Evolutionary conservation across 306 rosid species (phyloP).

Genomic region (Glycyrrhiza uralensis): DNA sequence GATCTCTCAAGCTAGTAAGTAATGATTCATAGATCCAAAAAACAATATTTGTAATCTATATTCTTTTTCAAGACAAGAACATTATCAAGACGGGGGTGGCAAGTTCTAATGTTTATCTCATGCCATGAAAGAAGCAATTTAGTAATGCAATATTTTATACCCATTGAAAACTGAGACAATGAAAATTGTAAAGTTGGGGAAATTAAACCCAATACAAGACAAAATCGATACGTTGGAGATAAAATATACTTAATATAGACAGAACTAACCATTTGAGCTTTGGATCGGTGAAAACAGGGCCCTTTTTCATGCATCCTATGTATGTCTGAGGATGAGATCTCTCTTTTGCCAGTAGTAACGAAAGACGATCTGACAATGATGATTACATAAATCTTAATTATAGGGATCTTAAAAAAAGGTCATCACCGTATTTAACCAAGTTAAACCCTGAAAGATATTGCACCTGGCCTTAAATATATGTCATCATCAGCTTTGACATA

Average conservation of each 20-base stretch:
- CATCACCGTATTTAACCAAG: neutral
- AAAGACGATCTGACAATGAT: slow-evolving; percentile 77
- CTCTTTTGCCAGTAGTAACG: slow-evolving; percentile 73
- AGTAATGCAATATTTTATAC: neutral
- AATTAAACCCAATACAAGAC: neutral
- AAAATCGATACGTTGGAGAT: neutral
- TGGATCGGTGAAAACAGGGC: slow-evolving; percentile 93
- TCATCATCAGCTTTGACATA: slow-evolving; percentile 98
- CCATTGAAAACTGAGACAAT: neutral
- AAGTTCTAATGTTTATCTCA: neutral
- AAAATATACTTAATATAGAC: slow-evolving; percentile 3
- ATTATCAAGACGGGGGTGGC: neutral
- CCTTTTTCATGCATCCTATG: slow-evolving; percentile 98
- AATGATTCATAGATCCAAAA: neutral
- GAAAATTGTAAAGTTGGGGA: neutral
- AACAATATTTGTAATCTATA: neutral
- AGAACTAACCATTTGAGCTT: slow-evolving; percentile 86
- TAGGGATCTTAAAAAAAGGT: neutral
- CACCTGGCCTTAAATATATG: slow-evolving; percentile 97
- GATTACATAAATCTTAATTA: slow-evolving; percentile 20
- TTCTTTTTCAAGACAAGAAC: neutral
- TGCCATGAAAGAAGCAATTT: neutral
- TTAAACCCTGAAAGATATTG: neutral
- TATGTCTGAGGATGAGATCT: slow-evolving; percentile 86
- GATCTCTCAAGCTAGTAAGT: slow-evolving; percentile 2